Evolutionary conservation across 106 monocot genomes (phyloP), one percentile per base, ranked within the genome.

Genomic region (Allium fistulosum): DNA sequence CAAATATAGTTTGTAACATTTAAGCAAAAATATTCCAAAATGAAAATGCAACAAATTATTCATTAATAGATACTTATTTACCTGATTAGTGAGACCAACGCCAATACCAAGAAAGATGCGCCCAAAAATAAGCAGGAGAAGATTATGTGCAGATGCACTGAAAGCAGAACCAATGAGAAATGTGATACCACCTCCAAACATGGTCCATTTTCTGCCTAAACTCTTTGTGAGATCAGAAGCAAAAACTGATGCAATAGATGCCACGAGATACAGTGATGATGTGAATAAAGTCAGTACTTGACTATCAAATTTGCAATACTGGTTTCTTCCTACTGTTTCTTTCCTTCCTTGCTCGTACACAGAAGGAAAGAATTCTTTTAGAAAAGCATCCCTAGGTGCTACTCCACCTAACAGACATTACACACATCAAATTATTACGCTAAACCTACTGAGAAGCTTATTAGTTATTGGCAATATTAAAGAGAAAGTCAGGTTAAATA

Each of bases 301-400:
- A 8, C 45, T 63, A n/a, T 46, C 46, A 47, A 63, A 63, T n/a
- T 63, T 63, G 63, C 63, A 63, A 8, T 63, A 63, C 11, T 63
- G 63, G 37, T 37, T 37, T 1, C 16, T 63, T n/a, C n/a, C 47
- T 4, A 7, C 11, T 7, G 63, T 63, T 8, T 63, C 63, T 8
- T 46, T 11, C 12, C 47, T 47, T n/a, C 13, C 16, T 6, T 63
- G 37, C 7, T 46, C 46, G 47, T 46, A 63, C 46, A 63, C 37
- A 10, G 63, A 63, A 0, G 63, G 63, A 46, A 63, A 63, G 46
- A 63, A 63, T 16, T 46, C n/a, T n/a, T 46, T 14, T n/a, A 63
- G 46, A n/a, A 63, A 63, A 4, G 63, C 13, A 63, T 63, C 46
- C 63, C 26, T 63, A 12, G 63, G 27, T 8, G 63, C 16, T 4